Conservation (phyloP, 371 early-diverging fungal genomes). For the Zancudomyces culisetae region DNA sequence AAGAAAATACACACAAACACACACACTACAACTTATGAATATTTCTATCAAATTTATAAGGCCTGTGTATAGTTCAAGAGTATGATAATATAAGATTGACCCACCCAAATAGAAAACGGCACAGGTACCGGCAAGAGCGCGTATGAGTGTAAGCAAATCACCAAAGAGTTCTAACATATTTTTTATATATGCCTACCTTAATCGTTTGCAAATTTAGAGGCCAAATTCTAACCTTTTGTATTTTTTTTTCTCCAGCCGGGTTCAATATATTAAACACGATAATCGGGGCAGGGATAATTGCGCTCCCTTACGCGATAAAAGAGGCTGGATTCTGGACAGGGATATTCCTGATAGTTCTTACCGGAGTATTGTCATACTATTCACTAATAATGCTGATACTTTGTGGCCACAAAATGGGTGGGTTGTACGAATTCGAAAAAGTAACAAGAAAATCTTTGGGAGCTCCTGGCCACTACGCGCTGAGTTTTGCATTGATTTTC, state of each 20-base stretch:
- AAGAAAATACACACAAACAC: too few relatives aligned
- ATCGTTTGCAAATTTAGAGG: background rate
- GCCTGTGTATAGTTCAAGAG: too few relatives aligned
- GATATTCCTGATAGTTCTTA: conserved; percentile 31
- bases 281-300: conserved; percentile 49
- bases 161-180: background rate
- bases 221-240: background rate
- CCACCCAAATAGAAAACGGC: background rate
- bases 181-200: background rate
- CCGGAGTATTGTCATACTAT: conserved; percentile 47
- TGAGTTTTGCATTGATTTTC: conserved; percentile 46
- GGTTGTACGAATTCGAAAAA: conserved; percentile 43
- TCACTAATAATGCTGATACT: conserved; percentile 44
- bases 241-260: conserved; percentile 8
- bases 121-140: background rate
- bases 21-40: too few relatives aligned
- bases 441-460: conserved; percentile 48
- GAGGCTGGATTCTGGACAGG: conserved; percentile 53
- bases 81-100: too few relatives aligned
- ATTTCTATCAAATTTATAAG: too few relatives aligned
- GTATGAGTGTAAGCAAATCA: background rate
- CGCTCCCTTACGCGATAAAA: conserved; percentile 37
- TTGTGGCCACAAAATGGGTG: conserved; percentile 41
- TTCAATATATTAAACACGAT: conserved; percentile 58
- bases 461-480: conserved; percentile 35